phyloP scores from a whole-genome alignment of 1,284 basidiomycete genomes.

The Porodaedalea pini region DNA sequence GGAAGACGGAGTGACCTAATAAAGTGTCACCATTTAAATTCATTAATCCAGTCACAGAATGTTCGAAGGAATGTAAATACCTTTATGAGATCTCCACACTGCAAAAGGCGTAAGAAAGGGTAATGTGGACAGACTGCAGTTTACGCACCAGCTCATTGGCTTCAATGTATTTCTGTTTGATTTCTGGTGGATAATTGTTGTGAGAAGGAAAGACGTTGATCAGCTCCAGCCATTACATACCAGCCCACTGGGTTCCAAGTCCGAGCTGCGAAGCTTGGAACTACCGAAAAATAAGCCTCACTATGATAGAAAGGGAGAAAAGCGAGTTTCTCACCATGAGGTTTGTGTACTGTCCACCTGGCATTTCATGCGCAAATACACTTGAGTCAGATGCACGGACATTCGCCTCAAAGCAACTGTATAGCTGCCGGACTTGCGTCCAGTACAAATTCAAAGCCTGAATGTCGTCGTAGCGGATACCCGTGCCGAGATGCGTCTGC shows the following conservation, averaged over 20 bases:
- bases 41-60: no score
- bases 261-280: slow-evolving; percentile 99
- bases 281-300: slow-evolving; percentile 38
- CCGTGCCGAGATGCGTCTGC: slow-evolving; percentile 92
- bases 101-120: slow-evolving; percentile 14
- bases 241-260: slow-evolving; percentile 94
- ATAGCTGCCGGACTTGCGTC: slow-evolving; percentile 95
- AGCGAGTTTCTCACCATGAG: slow-evolving; percentile 61
- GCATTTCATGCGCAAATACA: slow-evolving; percentile 99
- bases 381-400: slow-evolving; percentile 95
- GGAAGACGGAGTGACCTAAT: slow-evolving; percentile 92
- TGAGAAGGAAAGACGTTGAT: slow-evolving; percentile 11
- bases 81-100: slow-evolving; percentile 99
- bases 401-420: slow-evolving; percentile 97
- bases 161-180: slow-evolving; percentile 98
- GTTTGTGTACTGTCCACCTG: slow-evolving; percentile 96
- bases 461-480: slow-evolving; percentile 96
- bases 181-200: slow-evolving; percentile 50
- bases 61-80: slow-evolving; percentile 29
- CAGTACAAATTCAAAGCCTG: slow-evolving; percentile 98
- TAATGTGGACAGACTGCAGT: background rate
- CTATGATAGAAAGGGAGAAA: slow-evolving; percentile 9
- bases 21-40: background rate
- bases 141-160: slow-evolving; percentile 82
- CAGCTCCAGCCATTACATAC: slow-evolving; percentile 35